Evolutionary conservation across 306 rosid species (phyloP), one percentile per base, ranked within the genome.

Genomic region (Oxytropis ochrocephala): DNA sequence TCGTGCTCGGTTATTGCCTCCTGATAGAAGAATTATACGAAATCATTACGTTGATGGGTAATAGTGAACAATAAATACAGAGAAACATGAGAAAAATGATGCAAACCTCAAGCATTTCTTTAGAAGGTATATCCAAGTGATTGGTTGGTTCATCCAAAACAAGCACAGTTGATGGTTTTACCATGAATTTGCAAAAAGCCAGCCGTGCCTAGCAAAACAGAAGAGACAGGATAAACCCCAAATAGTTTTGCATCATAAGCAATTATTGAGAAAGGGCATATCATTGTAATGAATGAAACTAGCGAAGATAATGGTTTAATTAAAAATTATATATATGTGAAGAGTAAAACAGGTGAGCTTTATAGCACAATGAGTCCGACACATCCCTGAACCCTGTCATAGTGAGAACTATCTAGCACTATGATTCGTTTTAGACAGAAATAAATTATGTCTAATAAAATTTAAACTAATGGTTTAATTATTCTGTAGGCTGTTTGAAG

Each of bases 141-240:
- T 94, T 94, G 60, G 98, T 94, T 12, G 98, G 97, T 81, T 94
- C 98, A 72, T 94, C 98, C 82, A 94, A 72, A 48, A 94, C 92
- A 76, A 94, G 85, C 77, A 90, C 60, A 52, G 89, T 90, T 16
- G 97, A 94, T 30, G 98, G 98, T 70, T 80, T 94, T 72, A 90
- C 98, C 98, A 94, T 94, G 86, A 94, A 94, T 74, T 85, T 94
- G 86, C 97, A 94, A 57, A 94, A 94, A 5, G 98, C 97, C 75
- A 94, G 92, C 30, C 97, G 95, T 17, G 98, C 98, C 98, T 88
- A 46, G 58, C 56, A 81, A 83, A 80, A 79, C 76, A 59, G 12
- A 79, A 61, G 11, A 43, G 39, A 76, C 61, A 12, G 68, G 16
- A 72, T 42, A 57, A 39, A 42, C 65, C 60, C 64, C 60, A 27